Evolutionary conservation across 2,329 filamentous ascomycete genomes (phyloP), one percentile per base, ranked within the genome.

Genomic region (Lachnellula hyalina): DNA sequence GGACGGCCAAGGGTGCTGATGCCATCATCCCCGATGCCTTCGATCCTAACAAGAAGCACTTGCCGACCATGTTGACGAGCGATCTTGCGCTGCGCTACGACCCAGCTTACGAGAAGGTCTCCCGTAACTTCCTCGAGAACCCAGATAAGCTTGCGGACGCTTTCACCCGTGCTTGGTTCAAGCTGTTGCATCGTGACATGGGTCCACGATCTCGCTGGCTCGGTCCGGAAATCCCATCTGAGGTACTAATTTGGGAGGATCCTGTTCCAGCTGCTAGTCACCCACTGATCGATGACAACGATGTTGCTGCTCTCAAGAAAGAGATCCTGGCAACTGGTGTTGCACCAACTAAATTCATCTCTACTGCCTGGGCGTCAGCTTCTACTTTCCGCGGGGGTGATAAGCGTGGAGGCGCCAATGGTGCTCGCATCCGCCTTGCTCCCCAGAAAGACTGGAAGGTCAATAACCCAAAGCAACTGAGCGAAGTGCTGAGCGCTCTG

Each of bases 401-500:
- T 77, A 91, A 91, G 82, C 88, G 88, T 61, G 88, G 88, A 63
- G 88, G 88, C 67, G 88, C 88, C 73, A 92, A 92, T 66, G 88
- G 88, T 64, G 87, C 82, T 14, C 87, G 88, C 64, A 89, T 92
- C 11, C 75, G 79, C 58, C 23, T 51, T 15, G 23, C 25, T 17
- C 88, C 88, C 23, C 84, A 88, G 74, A 83, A 83, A 64, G 75
- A 82, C 70, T 92, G 88, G 87, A 73, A 82, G 66, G 79, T 84
- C 68, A 92, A 92, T 80, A 87, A 89, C 76, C 86, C 86, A 14
- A 11, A 32, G 38, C 45, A 51, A 32, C 42, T 56, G 25, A 28
- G 45, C 40, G 35, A 38, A 47, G 54, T 53, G 9, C 9, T 47
- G 12, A 15, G 34, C 3, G 41, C 42, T 2, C 14, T 62, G 44